Base-by-base conservation (phyloP, 768 basidiomycete genomes). In the Suillus paluster region DNA sequence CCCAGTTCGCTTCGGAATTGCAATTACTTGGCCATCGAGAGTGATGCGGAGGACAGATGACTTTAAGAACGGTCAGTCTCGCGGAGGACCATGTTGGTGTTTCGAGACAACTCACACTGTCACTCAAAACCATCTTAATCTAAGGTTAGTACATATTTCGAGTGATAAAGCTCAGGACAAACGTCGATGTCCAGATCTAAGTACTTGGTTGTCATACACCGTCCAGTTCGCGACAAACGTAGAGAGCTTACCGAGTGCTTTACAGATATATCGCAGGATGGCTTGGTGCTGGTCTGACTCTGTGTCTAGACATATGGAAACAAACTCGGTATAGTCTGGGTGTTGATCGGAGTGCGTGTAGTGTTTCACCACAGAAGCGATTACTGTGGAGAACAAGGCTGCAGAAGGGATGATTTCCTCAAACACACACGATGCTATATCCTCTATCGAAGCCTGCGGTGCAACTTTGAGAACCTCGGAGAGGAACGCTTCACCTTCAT, bases 281-380 rank as follows among this genome's bases (percentile, higher is more conserved):
- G 75, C 74, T 5, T 59, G 61, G 17, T 58, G 56, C 15, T 66
- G 70, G 39, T 75, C 69, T 5, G 68, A 63, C 7, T 69, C 69
- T 19, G 63, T 57, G n/a, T 70, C 67, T 30, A 64, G 60, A 34
- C 74, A 72, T 33, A 84, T 66, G 19, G 62, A 65, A 1, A 80
- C 73, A 34, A 88, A 78, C 38, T 82, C 76, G 25, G 73, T 33
- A 15, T 67, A 45, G 6, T 76, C 78, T 19, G 70, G 53, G 59
- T 70, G 53, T 63, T 73, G 73, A 45, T 69, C 71, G 1, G 79
- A 77, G 11, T 79, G 75, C 15, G 90, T 74, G 66, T 85, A 91
- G 73, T 84, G 88, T 67, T 89, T 78, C 54, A 91, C 77, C 25
- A 88, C 80, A 58, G 83, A 81, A 4, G 83, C 78, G 45, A 90